These are phyloP conservation scores for Sclerospora graminicola DNA, from an alignment of 352 stramenopile species.

Conservation along the genomic window DNA sequence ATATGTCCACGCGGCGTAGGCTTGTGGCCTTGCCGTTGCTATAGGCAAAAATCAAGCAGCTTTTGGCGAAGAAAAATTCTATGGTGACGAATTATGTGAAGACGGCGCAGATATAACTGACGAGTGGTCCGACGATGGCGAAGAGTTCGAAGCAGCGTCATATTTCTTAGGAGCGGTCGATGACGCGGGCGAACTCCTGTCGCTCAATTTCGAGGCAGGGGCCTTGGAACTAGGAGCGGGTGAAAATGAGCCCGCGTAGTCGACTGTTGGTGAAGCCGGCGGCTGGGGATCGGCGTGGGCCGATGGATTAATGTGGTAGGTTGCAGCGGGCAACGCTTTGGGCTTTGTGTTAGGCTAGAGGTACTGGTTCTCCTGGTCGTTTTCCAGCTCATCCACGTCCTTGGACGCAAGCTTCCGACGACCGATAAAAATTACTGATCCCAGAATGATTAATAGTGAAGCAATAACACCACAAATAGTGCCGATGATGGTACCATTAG, in stretches of 20 bases:
- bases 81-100: constrained; percentile 7
- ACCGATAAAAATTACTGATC: constrained; percentile 52
- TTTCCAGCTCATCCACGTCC: constrained; percentile 23
- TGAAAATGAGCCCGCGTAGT: constrained; percentile 42
- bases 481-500: constrained; percentile 26
- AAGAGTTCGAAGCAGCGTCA: constrained; percentile 14
- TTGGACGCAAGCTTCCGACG: constrained; percentile 37
- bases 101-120: constrained; percentile 10
- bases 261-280: constrained; percentile 34
- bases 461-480: constrained; percentile 27
- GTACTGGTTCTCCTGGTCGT: constrained; percentile 47
- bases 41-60: constrained; percentile 16
- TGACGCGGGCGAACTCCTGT: constrained; percentile 2
- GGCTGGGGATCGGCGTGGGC: constrained; percentile 14
- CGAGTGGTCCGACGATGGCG: constrained; percentile 7
- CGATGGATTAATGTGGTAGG: constrained; percentile 27
- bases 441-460: constrained; percentile 54
- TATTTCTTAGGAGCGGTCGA: neutral
- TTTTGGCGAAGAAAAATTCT: constrained; percentile 8
- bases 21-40: constrained; percentile 22
- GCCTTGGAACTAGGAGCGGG: constrained; percentile 23
- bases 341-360: constrained; percentile 43
- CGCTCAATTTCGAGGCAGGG: constrained; percentile 8
- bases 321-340: constrained; percentile 18
- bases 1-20: too few species aligned